Evolutionary conservation across 441 rosid species (phyloP).

Genomic region (Corymbia citriodora): DNA sequence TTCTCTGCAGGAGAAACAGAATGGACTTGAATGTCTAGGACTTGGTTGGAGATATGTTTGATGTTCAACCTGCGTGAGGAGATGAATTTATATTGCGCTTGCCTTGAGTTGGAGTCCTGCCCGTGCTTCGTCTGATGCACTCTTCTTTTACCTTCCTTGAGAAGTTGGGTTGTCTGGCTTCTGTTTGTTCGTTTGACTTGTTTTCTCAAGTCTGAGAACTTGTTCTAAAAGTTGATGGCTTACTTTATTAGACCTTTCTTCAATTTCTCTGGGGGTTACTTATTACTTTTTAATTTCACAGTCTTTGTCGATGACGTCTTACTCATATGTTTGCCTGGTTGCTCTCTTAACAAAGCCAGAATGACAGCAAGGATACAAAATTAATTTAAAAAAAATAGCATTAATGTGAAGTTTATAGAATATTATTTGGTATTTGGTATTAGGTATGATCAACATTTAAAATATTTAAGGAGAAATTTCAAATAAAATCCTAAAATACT

Average conservation of each 20-base stretch:
- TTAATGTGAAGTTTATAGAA: not conserved
- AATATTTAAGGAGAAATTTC: too few species aligned
- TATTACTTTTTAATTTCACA: not conserved
- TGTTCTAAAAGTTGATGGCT: not conserved
- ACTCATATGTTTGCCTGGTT: not conserved
- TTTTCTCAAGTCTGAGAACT: not conserved
- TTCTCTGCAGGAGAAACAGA: too few species aligned
- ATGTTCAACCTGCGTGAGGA: not conserved
- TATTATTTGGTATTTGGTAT: not conserved
- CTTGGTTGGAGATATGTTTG: too few species aligned
- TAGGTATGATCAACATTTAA: not conserved
- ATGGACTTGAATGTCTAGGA: too few species aligned
- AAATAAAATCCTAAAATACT: too few species aligned
- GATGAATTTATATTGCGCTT: not conserved
- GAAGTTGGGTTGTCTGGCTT: not conserved
- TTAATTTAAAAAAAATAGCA: not conserved
- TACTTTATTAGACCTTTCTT: not conserved
- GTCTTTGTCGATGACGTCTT: not conserved
- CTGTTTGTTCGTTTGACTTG: not conserved
- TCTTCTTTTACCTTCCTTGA: not conserved
- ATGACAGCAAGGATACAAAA: not conserved
- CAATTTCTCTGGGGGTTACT: fast-evolving
- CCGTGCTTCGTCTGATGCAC: not conserved
- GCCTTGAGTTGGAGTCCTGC: not conserved
- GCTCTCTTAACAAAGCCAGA: not conserved